Conservation (phyloP, 306 rosid genomes). For the Psophocarpus tetragonolobus region DNA sequence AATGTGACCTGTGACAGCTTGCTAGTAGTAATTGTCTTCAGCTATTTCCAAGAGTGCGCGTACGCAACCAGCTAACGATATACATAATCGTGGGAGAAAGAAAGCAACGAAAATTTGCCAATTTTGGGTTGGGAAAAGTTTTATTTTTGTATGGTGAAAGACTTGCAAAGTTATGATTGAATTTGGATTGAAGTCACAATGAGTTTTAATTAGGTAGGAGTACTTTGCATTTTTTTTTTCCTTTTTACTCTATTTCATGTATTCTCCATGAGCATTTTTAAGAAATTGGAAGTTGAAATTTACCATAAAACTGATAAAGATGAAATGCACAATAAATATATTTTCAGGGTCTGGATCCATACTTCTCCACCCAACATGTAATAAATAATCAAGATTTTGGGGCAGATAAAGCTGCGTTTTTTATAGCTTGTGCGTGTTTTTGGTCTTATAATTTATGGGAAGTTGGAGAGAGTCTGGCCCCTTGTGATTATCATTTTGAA, state of each 20-base stretch:
- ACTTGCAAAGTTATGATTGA: slow-evolving; percentile 42
- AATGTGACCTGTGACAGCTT: slow-evolving; percentile 38
- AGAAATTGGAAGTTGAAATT: neutral
- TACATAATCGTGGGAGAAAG: neutral
- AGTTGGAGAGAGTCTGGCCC: slow-evolving; percentile 51
- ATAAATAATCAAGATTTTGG: slow-evolving; percentile 33
- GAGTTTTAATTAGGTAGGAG: too few relatives aligned
- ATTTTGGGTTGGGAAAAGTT: slow-evolving; percentile 23
- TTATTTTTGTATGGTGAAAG: neutral
- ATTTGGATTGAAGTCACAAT: neutral
- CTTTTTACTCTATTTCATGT: neutral
- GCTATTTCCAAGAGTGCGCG: slow-evolving; percentile 45
- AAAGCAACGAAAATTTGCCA: slow-evolving; percentile 7
- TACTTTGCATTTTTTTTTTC: neutral
- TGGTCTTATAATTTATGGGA: slow-evolving; percentile 25
- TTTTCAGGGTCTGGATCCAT: slow-evolving; percentile 27
- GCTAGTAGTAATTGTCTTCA: slow-evolving; percentile 36
- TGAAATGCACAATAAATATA: neutral
- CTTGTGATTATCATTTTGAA: slow-evolving; percentile 63
- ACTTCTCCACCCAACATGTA: slow-evolving; percentile 51
- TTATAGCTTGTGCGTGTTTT: neutral
- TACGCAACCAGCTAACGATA: neutral
- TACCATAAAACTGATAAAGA: neutral
- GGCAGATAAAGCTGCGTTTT: slow-evolving; percentile 32
- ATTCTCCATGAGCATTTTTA: neutral